A percentile compares a stretch with the other conserved stretches of the same genome.
Conservation (phyloP, 176 grass and related monocot species). For the Stipa capillata region DNA sequence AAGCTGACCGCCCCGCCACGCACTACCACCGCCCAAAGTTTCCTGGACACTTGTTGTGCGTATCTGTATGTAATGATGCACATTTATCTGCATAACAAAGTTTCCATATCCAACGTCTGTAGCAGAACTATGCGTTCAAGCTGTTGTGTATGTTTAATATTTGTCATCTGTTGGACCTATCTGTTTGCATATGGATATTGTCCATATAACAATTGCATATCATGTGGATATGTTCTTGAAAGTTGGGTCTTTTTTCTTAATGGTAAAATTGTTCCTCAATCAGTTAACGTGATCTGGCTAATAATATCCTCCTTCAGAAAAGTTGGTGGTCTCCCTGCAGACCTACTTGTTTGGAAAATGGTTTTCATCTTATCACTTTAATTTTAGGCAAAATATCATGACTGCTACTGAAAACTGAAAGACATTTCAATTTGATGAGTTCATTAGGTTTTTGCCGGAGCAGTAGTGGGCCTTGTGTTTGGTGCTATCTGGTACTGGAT, state of each 20-base stretch:
- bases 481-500: slow-evolving; percentile 95
- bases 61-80: neutral
- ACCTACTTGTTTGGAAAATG: neutral
- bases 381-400: neutral
- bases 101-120: neutral
- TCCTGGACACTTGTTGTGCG: neutral
- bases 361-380: neutral
- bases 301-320: neutral
- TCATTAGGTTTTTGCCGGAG: slow-evolving; percentile 73
- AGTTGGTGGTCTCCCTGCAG: neutral
- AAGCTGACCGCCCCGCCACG: no score
- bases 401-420: neutral
- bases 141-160: neutral
- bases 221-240: neutral
- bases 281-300: neutral
- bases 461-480: slow-evolving; percentile 59
- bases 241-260: neutral
- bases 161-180: neutral
- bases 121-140: neutral
- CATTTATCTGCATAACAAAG: neutral
- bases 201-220: neutral
- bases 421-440: neutral
- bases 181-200: neutral
- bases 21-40: no score
- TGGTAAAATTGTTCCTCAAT: neutral